Conservation (phyloP, 129 eudicot species). For the Silybum marianum region DNA sequence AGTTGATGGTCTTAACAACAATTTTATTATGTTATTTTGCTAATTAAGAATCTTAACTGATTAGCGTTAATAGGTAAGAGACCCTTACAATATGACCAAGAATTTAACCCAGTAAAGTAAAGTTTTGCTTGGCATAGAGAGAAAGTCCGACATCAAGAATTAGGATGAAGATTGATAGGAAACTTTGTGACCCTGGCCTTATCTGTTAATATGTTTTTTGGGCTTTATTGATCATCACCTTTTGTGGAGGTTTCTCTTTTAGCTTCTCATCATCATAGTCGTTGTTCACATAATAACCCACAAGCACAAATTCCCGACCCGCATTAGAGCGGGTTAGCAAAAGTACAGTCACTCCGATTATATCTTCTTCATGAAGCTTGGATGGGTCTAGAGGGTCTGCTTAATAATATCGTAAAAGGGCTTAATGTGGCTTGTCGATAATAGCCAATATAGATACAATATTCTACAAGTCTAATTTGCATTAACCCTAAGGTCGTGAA, state of each 20-base stretch:
- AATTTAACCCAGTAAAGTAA: too few species aligned
- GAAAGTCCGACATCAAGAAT: conserved; percentile 2
- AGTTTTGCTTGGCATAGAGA: too few species aligned
- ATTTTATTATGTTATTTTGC: too few species aligned
- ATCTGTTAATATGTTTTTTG: conserved; percentile 69
- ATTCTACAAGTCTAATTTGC: not conserved
- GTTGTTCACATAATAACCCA: conserved; percentile 89
- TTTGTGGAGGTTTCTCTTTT: conserved; percentile 85
- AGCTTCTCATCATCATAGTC: conserved; percentile 82
- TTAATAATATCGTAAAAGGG: conserved; percentile 26
- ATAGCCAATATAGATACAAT: not conserved
- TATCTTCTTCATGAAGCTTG: conserved; percentile 83
- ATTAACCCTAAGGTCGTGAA: too few species aligned
- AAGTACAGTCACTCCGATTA: conserved; percentile 80
- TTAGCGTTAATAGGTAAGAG: too few species aligned
- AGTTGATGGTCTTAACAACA: too few species aligned
- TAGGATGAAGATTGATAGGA: conserved; percentile 71
- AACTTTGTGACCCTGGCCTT: conserved; percentile 91
- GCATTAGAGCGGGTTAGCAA: conserved; percentile 74
- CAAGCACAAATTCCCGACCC: conserved; percentile 83
- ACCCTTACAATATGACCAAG: too few species aligned
- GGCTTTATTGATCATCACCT: conserved; percentile 67
- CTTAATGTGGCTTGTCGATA: not conserved
- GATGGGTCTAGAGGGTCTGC: conserved; percentile 91
- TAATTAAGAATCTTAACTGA: too few species aligned